Percentiles rank a stretch among this genome's conserved stretches.
Evolutionary conservation across 208 protist species (phyloP).

Genomic region (Wallacemonas sp.): DNA sequence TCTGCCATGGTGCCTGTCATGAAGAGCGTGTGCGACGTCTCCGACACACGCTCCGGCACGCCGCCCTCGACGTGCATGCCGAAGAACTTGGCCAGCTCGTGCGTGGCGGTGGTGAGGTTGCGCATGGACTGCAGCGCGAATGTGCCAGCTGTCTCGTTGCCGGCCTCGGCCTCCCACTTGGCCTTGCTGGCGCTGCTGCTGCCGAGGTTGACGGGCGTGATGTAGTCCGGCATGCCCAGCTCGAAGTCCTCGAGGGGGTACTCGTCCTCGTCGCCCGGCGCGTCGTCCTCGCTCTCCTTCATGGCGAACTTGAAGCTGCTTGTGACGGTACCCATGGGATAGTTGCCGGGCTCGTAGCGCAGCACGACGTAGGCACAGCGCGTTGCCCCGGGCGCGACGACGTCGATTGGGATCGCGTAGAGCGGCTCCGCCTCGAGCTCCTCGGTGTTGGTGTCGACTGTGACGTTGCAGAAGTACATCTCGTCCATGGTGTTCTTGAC

Average conservation of each 20-base stretch:
- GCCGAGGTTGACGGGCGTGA: constrained; percentile 62
- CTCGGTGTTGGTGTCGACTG: constrained; percentile 73
- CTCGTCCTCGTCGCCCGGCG: constrained; percentile 56
- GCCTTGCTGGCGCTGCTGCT: constrained; percentile 12
- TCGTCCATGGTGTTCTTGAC: constrained; percentile 95
- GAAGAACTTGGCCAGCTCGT: constrained; percentile 85
- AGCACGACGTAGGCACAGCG: constrained; percentile 80
- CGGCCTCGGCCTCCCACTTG: constrained; percentile 53
- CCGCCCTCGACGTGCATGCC: constrained; percentile 79
- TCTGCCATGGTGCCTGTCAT: constrained; percentile 79
- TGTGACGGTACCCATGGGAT: constrained; percentile 67
- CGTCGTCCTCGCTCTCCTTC: constrained; percentile 41
- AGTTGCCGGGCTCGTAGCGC: constrained; percentile 55
- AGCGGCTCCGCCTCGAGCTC: constrained; percentile 79
- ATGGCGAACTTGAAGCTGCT: constrained; percentile 75
- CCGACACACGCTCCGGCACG: constrained; percentile 70
- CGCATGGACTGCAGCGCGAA: constrained; percentile 83
- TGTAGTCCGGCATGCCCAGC: constrained; percentile 83
- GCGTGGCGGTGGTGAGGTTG: constrained; percentile 81
- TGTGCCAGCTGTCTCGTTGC: constrained; percentile 77
- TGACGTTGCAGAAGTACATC: constrained; percentile 85
- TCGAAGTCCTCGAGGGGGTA: constrained; percentile 87
- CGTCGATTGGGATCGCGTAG: constrained; percentile 77
- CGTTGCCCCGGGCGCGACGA: constrained; percentile 51
- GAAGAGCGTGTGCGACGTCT: constrained; percentile 69